A percentile compares a stretch with the other conserved stretches of the same genome.
These are phyloP conservation scores for Apiospora aurea DNA, from an alignment of 2,329 filamentous ascomycete species.

Conservation along the genomic window DNA sequence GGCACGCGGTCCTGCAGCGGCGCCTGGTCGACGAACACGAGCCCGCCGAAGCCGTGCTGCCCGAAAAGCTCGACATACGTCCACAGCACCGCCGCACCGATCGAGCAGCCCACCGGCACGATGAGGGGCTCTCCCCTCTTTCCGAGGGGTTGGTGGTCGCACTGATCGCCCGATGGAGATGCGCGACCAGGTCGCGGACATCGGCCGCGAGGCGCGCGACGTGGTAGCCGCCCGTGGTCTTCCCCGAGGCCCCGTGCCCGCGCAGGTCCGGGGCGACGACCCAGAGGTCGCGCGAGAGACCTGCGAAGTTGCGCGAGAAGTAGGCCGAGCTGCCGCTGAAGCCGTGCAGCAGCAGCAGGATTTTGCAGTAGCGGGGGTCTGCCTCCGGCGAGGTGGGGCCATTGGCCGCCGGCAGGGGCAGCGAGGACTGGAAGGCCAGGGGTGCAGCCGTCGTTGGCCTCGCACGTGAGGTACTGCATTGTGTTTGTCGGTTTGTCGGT, in stretches of 20 bases:
- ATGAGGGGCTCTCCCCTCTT: slow-evolving; percentile 31
- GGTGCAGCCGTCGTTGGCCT: slow-evolving; percentile 44
- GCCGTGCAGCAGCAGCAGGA: slow-evolving; percentile 49
- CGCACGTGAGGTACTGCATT: slow-evolving; percentile 40
- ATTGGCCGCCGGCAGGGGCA: slow-evolving; percentile 32
- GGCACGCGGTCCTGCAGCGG: slow-evolving; percentile 46
- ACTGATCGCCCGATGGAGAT: slow-evolving; percentile 33
- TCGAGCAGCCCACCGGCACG: slow-evolving; percentile 48
- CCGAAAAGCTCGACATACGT: slow-evolving; percentile 49
- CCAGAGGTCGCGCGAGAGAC: slow-evolving; percentile 41
- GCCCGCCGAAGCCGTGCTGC: slow-evolving; percentile 40
- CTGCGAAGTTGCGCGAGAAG: slow-evolving; percentile 44
- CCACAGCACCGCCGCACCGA: slow-evolving; percentile 50
- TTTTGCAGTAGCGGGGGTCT: slow-evolving; percentile 32
- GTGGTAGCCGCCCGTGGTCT: slow-evolving; percentile 44
- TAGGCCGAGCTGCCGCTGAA: slow-evolving; percentile 50
- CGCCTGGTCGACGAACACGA: slow-evolving; percentile 50
- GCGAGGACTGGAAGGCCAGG: slow-evolving; percentile 46
- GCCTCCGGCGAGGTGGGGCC: slow-evolving; percentile 13
- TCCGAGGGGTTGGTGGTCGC: not conserved
- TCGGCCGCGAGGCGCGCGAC: slow-evolving; percentile 50
- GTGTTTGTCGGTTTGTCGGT: not conserved
- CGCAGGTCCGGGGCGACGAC: slow-evolving; percentile 49
- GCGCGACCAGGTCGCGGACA: slow-evolving; percentile 41
- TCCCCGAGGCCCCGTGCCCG: slow-evolving; percentile 44